Evolutionary conservation across 306 rosid genomes (phyloP), one percentile per base, ranked within the genome.

Genomic region (Ormosia semicastrata): DNA sequence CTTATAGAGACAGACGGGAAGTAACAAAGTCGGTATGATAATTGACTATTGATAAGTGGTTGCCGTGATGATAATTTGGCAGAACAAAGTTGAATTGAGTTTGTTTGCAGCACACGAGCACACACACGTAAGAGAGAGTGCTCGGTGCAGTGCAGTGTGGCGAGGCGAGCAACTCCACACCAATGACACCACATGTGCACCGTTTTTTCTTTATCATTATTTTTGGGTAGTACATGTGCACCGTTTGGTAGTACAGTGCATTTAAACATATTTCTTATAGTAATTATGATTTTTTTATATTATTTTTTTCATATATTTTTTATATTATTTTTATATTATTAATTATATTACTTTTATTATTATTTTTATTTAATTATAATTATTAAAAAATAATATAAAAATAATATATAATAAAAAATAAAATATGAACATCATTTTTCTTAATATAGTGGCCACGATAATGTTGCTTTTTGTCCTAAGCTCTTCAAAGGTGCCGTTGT

Each of bases 1-100:
- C 36, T 3, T 49, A 13, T 13, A 62, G 56, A 73, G 34, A 18
- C 52, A 37, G 37, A 18, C 17, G 18, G 9, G 52, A 56, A 72
- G 41, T 13, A 37, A 37, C 36, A 73, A 39, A 39, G 29, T 18
- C 24, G 24, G 6, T 15, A 14, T 73, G 56, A 73, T 74, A 74
- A 74, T 74, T 57, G 68, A 57, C 1, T 0, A 34, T 8, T 73
- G 78, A 74, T 74, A 75, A 76, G 81, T 76, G 13, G 52, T 36
- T 63, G 81, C n/a, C 64, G 40, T 76, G 73, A 76, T 76, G 73
- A 49, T 76, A 76, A 47, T 34, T 50, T 77, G 53, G 73, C 49
- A 9, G 63, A 24, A 7, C 6, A 57, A 73, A 36, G 18, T 53
- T 36, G 9, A 18, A 43, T 5, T 2, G 36, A 53, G 15, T 8